A percentile compares a stretch with the other conserved stretches of the same genome.
Conservation (phyloP, 2,329 filamentous ascomycete species). For the Sclerotinia minor region DNA sequence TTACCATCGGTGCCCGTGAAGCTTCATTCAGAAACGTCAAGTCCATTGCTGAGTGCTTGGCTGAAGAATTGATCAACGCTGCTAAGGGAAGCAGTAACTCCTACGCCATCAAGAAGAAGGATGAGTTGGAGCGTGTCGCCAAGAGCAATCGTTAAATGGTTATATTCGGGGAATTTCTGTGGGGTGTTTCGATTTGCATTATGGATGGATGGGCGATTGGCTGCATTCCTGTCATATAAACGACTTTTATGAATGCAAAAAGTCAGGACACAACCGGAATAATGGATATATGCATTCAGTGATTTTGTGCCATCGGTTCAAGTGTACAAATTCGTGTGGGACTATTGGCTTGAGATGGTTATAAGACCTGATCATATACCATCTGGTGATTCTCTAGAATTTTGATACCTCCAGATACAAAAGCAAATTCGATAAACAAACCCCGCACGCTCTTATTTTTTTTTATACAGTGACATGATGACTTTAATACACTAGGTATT, state of each 20-base stretch:
- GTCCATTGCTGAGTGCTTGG: conserved; percentile 98
- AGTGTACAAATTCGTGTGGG: conserved; percentile 16
- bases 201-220: conserved; percentile 38
- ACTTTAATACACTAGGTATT: not conserved
- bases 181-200: conserved; percentile 41
- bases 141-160: conserved; percentile 98
- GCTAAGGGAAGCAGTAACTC: conserved; percentile 99
- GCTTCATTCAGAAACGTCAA: conserved; percentile 99
- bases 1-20: conserved; percentile 98
- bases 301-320: conserved; percentile 13
- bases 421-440: conserved; percentile 19
- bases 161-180: conserved; percentile 32
- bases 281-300: conserved; percentile 24
- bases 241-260: conserved; percentile 25
- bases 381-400: conserved; percentile 7
- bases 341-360: conserved; percentile 13
- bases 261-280: conserved; percentile 23
- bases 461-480: not conserved
- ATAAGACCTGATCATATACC: conserved; percentile 7
- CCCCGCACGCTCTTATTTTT: not conserved
- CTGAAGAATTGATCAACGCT: conserved; percentile 99
- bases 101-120: conserved; percentile 99
- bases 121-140: conserved; percentile 99
- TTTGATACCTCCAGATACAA: conserved; percentile 19
- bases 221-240: conserved; percentile 42